phyloP scores from a whole-genome alignment of 345 rosid genomes.

The Populus pruinosa region DNA sequence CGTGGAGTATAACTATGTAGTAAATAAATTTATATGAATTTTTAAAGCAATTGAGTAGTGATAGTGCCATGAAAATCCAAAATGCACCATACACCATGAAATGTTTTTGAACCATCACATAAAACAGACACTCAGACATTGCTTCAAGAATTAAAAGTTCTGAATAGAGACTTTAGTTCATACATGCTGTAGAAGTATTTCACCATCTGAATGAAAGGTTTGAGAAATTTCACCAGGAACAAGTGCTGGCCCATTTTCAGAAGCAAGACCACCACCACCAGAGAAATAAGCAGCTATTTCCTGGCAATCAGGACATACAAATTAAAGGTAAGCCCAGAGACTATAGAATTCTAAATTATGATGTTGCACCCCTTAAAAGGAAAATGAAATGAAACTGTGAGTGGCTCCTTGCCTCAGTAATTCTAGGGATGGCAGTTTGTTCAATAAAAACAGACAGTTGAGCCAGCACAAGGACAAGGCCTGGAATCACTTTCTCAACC shows the following conservation, averaged over 20 bases:
- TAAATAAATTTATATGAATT: background rate
- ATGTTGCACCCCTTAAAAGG: background rate
- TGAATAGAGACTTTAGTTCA: conserved; percentile 12
- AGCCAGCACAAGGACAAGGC: conserved; percentile 81
- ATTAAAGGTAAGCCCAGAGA: conserved; percentile 7
- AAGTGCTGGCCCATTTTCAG: conserved; percentile 72
- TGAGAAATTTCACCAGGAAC: conserved; percentile 88
- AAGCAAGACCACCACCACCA: conserved; percentile 59
- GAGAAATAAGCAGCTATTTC: conserved; percentile 85
- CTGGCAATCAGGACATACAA: conserved; percentile 38
- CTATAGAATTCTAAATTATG: conserved; percentile 1
- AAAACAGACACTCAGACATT: background rate
- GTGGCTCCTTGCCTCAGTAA: conserved; percentile 72
- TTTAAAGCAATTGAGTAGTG: background rate
- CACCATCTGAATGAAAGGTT: conserved; percentile 71
- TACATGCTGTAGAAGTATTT: conserved; percentile 88
- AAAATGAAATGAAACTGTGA: conserved; percentile 6
- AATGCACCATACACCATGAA: background rate
- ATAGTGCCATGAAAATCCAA: background rate
- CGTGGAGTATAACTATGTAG: background rate
- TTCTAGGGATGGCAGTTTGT: conserved; percentile 80
- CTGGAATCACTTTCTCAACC: conserved; percentile 58
- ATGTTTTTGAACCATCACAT: background rate
- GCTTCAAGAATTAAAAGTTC: background rate
- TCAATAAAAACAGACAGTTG: conserved; percentile 82